Conservation (phyloP, 1,284 basidiomycete species). For the Phellopilus nigrolimitatus region DNA sequence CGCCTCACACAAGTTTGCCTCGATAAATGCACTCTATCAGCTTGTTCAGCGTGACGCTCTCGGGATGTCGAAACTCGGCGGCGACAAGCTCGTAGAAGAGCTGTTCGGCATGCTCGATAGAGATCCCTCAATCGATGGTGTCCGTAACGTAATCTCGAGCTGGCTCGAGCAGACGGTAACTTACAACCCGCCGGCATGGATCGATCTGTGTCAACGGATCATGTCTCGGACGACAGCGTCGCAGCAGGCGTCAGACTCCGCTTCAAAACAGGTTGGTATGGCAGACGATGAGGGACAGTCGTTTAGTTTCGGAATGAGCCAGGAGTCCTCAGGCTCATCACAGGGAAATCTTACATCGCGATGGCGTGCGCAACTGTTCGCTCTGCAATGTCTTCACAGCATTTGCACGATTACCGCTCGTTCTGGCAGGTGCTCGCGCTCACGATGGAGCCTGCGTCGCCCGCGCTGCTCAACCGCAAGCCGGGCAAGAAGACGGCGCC, state of each 20-base stretch:
- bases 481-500: constrained; percentile 88
- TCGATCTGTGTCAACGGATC: constrained; percentile 95
- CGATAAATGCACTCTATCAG: constrained; percentile 94
- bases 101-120: constrained; percentile 94
- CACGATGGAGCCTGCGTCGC: constrained; percentile 91
- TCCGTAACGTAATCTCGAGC: constrained; percentile 87
- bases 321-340: constrained; percentile 35
- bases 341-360: constrained; percentile 60
- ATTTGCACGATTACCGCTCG: constrained; percentile 76
- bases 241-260: constrained; percentile 65
- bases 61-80: constrained; percentile 89
- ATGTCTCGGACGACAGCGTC: constrained; percentile 86
- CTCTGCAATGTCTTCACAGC: constrained; percentile 87
- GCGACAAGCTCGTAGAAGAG: constrained; percentile 90
- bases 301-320: constrained; percentile 55
- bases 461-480: constrained; percentile 78
- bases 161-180: constrained; percentile 96
- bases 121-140: constrained; percentile 91
- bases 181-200: constrained; percentile 94
- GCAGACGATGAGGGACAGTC: constrained; percentile 92
- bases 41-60: constrained; percentile 95
- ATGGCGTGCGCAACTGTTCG: constrained; percentile 97
- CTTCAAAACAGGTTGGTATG: constrained; percentile 38
- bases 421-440: constrained; percentile 85
- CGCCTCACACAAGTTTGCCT: too few relatives aligned